Percentiles rank a stretch among this genome's conserved stretches.
phyloP scores from a whole-genome alignment of 208 protist genomes.

The Plasmodiophora brassicae region DNA sequence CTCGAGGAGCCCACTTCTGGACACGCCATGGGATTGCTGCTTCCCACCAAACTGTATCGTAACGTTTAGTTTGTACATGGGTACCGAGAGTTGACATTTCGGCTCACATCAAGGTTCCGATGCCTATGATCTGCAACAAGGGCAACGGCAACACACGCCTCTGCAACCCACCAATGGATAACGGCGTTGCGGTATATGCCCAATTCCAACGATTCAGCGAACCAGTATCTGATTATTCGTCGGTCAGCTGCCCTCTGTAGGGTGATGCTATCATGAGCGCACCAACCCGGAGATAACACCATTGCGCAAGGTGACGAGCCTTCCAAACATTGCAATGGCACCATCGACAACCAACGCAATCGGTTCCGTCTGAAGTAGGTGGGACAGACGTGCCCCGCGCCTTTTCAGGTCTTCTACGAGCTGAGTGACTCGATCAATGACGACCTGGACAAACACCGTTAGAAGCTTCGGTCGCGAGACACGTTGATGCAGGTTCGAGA shows the following conservation, averaged over 20 bases:
- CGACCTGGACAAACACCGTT: no score
- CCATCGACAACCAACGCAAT: neutral
- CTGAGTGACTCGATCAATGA: neutral
- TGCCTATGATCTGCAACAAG: neutral
- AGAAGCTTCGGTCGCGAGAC: no score
- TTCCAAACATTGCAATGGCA: neutral
- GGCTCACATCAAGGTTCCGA: neutral
- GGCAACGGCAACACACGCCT: neutral
- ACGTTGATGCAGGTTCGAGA: no score
- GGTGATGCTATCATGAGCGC: no score
- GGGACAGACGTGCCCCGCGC: neutral
- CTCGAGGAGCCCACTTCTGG: neutral
- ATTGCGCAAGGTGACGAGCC: neutral
- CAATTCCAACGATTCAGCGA: neutral
- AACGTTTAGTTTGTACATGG: neutral
- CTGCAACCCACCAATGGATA: slow-evolving; percentile 2
- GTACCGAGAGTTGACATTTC: neutral
- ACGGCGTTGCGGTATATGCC: slow-evolving; percentile 23
- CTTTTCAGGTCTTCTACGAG: neutral
- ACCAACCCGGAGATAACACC: neutral
- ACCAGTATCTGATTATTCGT: no score
- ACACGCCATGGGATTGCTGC: neutral
- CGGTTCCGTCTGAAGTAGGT: neutral
- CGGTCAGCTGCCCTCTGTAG: no score
- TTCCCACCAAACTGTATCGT: neutral